Evolutionary conservation across 163 green algal genomes (phyloP), one percentile per base, ranked within the genome.

Genomic region (Volvox carteri): DNA sequence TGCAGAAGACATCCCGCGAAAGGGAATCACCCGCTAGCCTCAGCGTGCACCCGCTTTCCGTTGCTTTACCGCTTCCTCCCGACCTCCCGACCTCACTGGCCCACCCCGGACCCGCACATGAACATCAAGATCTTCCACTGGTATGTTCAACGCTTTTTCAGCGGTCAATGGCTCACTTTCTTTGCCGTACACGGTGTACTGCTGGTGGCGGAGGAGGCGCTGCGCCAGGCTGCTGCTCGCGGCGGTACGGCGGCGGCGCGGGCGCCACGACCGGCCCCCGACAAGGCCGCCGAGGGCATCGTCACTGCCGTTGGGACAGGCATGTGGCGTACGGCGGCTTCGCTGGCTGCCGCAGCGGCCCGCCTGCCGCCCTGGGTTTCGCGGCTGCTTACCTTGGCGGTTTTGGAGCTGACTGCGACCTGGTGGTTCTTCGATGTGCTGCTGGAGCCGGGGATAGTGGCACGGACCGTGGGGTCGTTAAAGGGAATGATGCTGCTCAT

Each of bases 91-190:
- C n/a, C n/a, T n/a, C n/a, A n/a, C n/a, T n/a, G n/a, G n/a, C n/a
- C n/a, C n/a, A n/a, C n/a, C n/a, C n/a, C n/a, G n/a, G n/a, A n/a
- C n/a, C n/a, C n/a, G n/a, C n/a, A n/a, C n/a, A n/a, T n/a, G n/a
- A n/a, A n/a, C n/a, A n/a, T n/a, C 28, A 62, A 88, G 83, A 18
- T 84, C 16, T 89, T 84, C 84, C 84, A 84, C 41, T 89, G 70
- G 67, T 84, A 84, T 41, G 30, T 77, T 3, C 73, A 84, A 41
- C 70, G 84, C 39, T 67, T 39, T 56, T 0, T 84, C 12, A 75
- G 48, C 37, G 39, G 70, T 2, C 16, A 42, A 19, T 89, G 84
- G 84, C 46, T 89, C 54, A 8, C 18, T 28, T 89, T 89, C 84
- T 89, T 89, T 72, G 2, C 72, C 54, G 35, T 70, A 1, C 84